Evolutionary conservation across 345 rosid genomes (phyloP).

Genomic region (Lepidium africanum): DNA sequence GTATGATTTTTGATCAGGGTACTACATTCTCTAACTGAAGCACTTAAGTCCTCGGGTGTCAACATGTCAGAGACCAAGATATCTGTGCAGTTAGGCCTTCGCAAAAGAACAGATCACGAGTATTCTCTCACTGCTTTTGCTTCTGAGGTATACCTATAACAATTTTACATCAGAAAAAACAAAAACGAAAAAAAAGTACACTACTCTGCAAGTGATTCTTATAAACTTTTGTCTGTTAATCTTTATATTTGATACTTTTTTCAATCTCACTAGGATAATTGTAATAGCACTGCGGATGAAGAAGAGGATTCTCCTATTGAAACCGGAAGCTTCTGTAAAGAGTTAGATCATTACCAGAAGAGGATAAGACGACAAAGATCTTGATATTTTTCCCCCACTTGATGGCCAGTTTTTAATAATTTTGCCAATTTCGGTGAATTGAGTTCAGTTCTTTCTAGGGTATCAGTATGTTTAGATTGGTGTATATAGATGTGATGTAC

Average conservation of each 20-base stretch:
- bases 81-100: constrained; percentile 58
- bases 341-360: constrained; percentile 37
- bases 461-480: constrained; percentile 20
- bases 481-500: constrained; percentile 30
- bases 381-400: constrained; percentile 18
- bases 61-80: constrained; percentile 55
- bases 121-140: constrained; percentile 16
- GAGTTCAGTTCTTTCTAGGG: constrained; percentile 10
- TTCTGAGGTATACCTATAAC: constrained; percentile 40
- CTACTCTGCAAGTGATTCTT: background rate
- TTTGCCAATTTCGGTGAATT: background rate
- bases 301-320: constrained; percentile 34
- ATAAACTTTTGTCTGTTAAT: background rate
- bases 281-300: constrained; percentile 21
- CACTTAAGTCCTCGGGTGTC: constrained; percentile 61
- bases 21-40: constrained; percentile 43
- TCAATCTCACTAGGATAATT: constrained; percentile 31
- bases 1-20: constrained; percentile 41
- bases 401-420: constrained; percentile 1
- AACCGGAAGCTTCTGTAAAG: constrained; percentile 25
- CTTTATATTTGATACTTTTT: background rate
- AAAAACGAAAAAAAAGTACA: background rate
- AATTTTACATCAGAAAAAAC: background rate
- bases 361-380: constrained; percentile 35
- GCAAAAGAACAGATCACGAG: constrained; percentile 33